Conservation (phyloP, 768 basidiomycete genomes). For the Suillus brevipes region DNA sequence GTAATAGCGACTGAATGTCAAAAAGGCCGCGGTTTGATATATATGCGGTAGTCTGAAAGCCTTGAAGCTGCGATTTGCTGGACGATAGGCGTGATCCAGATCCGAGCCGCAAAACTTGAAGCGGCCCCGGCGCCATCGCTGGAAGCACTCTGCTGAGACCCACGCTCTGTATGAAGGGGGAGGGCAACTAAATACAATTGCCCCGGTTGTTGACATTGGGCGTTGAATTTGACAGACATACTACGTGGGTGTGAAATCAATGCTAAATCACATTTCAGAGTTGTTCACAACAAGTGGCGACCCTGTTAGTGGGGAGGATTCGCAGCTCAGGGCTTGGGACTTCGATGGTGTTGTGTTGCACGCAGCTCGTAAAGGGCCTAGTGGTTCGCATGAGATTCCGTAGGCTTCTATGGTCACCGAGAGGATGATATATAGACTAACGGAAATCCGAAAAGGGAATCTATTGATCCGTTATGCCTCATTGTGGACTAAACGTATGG, state of each 20-base stretch:
- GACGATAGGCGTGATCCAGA: background rate
- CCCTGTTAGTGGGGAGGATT: background rate
- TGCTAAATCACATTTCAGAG: background rate
- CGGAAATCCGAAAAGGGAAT: background rate
- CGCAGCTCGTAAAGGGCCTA: background rate
- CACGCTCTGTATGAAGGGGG: background rate
- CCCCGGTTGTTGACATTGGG: background rate
- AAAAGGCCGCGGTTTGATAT: background rate
- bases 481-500: background rate
- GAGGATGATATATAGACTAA: background rate
- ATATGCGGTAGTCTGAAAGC: background rate
- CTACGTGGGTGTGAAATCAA: background rate
- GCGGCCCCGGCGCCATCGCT: background rate
- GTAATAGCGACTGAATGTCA: background rate
- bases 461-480: background rate
- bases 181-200: background rate
- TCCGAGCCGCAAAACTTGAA: background rate
- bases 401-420: background rate
- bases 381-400: background rate
- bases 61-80: background rate
- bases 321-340: background rate
- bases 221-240: too few species aligned
- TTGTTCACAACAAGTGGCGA: background rate
- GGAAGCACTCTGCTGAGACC: background rate
- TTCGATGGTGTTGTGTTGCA: background rate